These are phyloP conservation scores for Acacia crassicarpa DNA, from an alignment of 306 rosid species.

Conservation along the genomic window DNA sequence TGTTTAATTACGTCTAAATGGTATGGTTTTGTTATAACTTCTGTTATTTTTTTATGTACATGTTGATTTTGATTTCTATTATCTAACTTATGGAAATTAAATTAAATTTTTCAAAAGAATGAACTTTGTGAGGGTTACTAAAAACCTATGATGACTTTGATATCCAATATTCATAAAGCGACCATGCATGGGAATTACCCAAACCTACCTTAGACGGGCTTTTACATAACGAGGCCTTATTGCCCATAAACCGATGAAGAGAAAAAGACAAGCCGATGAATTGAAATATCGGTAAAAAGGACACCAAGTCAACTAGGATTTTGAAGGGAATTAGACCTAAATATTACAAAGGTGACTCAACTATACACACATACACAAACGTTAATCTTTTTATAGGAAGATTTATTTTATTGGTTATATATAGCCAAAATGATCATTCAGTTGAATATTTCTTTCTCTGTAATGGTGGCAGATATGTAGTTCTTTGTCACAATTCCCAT, in stretches of 20 bases:
- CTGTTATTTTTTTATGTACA: too few species aligned
- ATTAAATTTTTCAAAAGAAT: too few species aligned
- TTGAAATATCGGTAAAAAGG: not conserved
- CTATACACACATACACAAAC: too few species aligned
- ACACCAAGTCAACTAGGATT: not conserved
- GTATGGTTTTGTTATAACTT: not conserved
- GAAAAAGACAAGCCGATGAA: not conserved
- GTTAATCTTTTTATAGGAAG: not conserved
- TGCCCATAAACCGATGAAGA: not conserved
- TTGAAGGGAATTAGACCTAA: not conserved
- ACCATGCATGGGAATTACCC: not conserved
- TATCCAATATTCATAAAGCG: not conserved
- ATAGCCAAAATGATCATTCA: not conserved
- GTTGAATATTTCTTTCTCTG: not conserved
- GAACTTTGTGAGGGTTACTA: not conserved
- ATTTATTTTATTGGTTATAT: too few species aligned
- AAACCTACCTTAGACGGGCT: not conserved
- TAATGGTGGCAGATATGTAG: not conserved
- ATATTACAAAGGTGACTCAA: not conserved
- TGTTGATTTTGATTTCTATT: not conserved
- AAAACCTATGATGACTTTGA: not conserved
- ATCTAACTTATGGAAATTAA: not conserved
- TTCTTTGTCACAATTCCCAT: not conserved
- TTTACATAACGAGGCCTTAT: not conserved
- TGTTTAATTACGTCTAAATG: not conserved